Conservation (phyloP, 2,329 filamentous ascomycete species). For the Helotiales sp. region DNA sequence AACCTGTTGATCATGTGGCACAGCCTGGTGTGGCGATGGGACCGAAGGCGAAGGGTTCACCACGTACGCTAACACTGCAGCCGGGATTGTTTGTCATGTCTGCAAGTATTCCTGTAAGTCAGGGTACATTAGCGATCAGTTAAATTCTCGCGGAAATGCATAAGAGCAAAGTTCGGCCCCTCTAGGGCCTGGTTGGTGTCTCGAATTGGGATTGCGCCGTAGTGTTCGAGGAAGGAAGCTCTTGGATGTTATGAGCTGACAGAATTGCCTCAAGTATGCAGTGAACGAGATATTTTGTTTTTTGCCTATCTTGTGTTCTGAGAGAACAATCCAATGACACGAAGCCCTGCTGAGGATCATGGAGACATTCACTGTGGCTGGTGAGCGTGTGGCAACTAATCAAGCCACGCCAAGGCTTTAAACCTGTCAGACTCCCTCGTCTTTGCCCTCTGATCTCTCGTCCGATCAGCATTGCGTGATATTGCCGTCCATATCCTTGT, state of each 20-base stretch:
- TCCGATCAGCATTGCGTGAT: not conserved
- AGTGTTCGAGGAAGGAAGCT: not conserved
- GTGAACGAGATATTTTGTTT: too few species aligned
- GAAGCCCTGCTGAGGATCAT: too few species aligned
- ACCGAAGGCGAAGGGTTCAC: too few species aligned
- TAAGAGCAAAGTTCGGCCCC: too few species aligned
- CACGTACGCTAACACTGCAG: too few species aligned
- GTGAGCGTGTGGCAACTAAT: too few species aligned
- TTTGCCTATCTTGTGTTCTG: too few species aligned
- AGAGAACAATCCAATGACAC: too few species aligned
- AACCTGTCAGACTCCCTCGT: too few species aligned
- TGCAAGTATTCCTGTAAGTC: not conserved
- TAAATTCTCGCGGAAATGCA: not conserved
- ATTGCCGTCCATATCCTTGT: not conserved
- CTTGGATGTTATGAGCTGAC: not conserved
- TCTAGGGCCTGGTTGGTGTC: not conserved
- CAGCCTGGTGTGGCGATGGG: slow-evolving; percentile 19
- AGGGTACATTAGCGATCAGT: slow-evolving; percentile 1
- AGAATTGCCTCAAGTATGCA: too few species aligned
- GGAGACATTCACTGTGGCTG: too few species aligned
- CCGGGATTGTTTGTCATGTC: not conserved
- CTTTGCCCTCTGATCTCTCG: not conserved
- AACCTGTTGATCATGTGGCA: slow-evolving; percentile 15
- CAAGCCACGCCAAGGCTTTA: too few species aligned
- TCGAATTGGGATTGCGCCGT: not conserved